phyloP scores from a whole-genome alignment of 1,284 basidiomycete species.

The Fomitopsis pinicola region DNA sequence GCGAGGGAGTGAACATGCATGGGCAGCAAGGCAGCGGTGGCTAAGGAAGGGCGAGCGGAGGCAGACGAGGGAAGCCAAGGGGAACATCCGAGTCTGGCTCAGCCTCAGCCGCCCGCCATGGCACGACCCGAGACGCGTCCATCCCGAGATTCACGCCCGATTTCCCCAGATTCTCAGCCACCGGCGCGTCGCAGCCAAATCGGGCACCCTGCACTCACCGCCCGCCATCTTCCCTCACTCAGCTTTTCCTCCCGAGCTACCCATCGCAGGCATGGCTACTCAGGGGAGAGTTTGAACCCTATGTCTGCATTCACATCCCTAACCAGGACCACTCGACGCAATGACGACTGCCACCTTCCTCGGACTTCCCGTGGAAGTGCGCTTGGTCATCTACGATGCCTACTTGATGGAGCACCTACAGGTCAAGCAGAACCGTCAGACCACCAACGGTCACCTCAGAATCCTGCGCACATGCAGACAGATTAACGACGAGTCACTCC shows the following conservation, averaged over 20 bases:
- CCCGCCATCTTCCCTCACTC: not conserved
- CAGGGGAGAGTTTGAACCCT: not conserved
- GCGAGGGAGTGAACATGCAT: conserved; percentile 21
- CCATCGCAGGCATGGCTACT: not conserved
- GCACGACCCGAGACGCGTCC: not conserved
- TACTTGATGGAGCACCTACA: conserved; percentile 24
- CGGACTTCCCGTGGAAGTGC: conserved; percentile 33
- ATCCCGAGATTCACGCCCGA: not conserved
- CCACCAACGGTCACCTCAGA: conserved; percentile 31
- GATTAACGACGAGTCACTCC: conserved; percentile 27
- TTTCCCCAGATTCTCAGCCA: conserved; percentile 2
- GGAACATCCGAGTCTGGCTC: not conserved
- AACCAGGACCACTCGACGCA: not conserved
- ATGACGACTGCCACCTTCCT: conserved; percentile 22
- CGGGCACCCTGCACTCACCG: not conserved
- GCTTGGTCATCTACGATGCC: conserved; percentile 30
- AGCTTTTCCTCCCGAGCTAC: not conserved
- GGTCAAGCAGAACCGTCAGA: conserved; percentile 26
- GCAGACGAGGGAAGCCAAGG: not conserved
- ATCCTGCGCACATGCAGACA: conserved; percentile 31
- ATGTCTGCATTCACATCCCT: not conserved
- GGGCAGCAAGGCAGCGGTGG: conserved; percentile 19
- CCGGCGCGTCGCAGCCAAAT: not conserved
- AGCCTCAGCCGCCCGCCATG: not conserved
- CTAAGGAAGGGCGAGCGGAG: not conserved